A percentile compares a stretch with the other conserved stretches of the same genome.
phyloP scores from a whole-genome alignment of 2,329 filamentous ascomycete species.

The Trichoderma sp. region DNA sequence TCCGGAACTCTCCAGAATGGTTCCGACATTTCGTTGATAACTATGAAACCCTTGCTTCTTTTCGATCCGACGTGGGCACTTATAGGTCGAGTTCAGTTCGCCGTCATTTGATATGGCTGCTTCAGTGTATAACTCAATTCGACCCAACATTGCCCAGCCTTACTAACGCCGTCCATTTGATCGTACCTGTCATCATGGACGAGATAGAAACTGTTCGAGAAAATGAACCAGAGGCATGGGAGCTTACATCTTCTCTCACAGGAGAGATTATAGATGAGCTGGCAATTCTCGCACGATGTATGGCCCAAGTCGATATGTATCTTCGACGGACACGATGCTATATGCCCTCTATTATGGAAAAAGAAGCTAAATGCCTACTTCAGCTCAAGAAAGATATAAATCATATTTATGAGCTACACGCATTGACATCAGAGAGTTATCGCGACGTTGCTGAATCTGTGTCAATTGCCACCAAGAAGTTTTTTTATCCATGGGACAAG shows the following conservation, averaged over 20 bases:
- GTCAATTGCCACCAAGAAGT: constrained; percentile 38
- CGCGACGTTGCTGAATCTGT: constrained; percentile 24
- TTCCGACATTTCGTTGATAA: constrained; percentile 13
- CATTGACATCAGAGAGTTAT: neutral
- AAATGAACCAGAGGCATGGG: constrained; percentile 33
- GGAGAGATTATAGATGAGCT: constrained; percentile 41
- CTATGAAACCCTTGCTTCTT: neutral
- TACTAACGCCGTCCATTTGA: neutral
- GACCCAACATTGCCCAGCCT: neutral
- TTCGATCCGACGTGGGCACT: neutral
- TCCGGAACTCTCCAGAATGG: constrained; percentile 27
- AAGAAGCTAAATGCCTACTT: neutral
- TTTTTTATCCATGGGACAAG: constrained; percentile 44
- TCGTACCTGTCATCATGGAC: constrained; percentile 40
- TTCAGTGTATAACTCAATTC: constrained; percentile 21
- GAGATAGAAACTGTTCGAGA: constrained; percentile 46
- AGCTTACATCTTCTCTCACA: constrained; percentile 38
- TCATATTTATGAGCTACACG: neutral
- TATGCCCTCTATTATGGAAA: constrained; percentile 28
- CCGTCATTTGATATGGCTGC: constrained; percentile 35
- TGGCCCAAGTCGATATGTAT: constrained; percentile 44
- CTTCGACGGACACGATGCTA: constrained; percentile 48
- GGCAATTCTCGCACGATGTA: constrained; percentile 43
- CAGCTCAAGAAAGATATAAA: neutral
- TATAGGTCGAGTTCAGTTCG: neutral